A percentile compares a stretch with the other conserved stretches of the same genome.
Evolutionary conservation across 805 yeast species (phyloP).

Genomic region (Teunomyces gatunensis): DNA sequence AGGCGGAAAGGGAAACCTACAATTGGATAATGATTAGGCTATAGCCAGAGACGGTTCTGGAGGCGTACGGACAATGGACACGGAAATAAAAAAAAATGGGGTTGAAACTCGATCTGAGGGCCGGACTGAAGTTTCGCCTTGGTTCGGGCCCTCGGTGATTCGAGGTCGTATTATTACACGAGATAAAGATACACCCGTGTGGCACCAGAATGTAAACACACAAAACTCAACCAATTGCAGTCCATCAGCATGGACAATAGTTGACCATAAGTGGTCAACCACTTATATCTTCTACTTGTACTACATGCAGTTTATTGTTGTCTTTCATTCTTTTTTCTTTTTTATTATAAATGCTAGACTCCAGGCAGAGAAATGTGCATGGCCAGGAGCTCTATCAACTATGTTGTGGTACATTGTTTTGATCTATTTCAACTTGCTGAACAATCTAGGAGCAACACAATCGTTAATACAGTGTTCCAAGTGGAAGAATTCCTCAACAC

Average conservation of each 20-base stretch:
- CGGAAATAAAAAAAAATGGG: too few species aligned
- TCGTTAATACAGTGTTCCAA: slow-evolving; percentile 90
- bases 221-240: not conserved
- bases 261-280: too few species aligned
- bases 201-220: not conserved
- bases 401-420: slow-evolving; percentile 2
- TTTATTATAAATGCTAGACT: slow-evolving; percentile 1
- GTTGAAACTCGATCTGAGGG: not conserved
- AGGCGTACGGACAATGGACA: too few species aligned
- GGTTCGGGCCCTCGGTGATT: not conserved
- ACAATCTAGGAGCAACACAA: slow-evolving; percentile 86
- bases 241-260: too few species aligned
- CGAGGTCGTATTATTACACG: too few species aligned
- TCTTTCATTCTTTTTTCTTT: not conserved
- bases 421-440: slow-evolving; percentile 74
- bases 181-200: not conserved
- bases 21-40: not conserved
- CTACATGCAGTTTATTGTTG: not conserved
- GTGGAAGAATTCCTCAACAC: slow-evolving; percentile 98
- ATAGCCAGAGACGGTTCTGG: too few species aligned
- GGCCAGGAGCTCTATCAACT: slow-evolving; percentile 2
- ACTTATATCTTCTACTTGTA: too few species aligned
- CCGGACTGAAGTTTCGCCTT: not conserved
- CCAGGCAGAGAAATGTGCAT: slow-evolving; percentile 1
- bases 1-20: not conserved